Evolutionary conservation across 805 yeast genomes (phyloP), one percentile per base, ranked within the genome.

Genomic region (Nakazawaea peltata): DNA sequence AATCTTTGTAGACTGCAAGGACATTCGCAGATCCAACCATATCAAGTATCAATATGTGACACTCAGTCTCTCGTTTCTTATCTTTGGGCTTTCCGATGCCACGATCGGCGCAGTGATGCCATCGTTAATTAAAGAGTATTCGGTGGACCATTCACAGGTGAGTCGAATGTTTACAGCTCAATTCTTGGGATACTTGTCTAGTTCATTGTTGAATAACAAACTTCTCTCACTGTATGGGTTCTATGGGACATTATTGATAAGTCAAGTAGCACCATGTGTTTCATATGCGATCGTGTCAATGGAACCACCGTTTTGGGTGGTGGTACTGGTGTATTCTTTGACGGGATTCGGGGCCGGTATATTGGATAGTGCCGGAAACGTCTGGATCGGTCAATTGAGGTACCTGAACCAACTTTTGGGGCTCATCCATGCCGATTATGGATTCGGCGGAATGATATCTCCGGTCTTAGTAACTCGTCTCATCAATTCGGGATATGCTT

Each of bases 91-190:
- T 19, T 62, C 67, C 5, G 85, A 79, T 44, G 81, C 77, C 48
- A 61, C 80, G 0, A 51, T 75, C 13, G 85, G 85, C 0, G 66
- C 82, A 0, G 48, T 77, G 26, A 58, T 79, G 41, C 80, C 81
- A 2, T 56, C 65, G 26, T 42, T 77, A 12, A 67, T 73, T 36
- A 50, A 47, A 4, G 54, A 69, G 32, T 78, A 75, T 48, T 21
- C 55, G 2, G 61, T 76, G 5, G 57, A 67, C 41, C 72, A 79
- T 43, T 52, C 69, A 1, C 56, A 59, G 23, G 54, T 71, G 2
- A 68, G 81, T 3, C 47, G 64, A 24, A 48, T 78, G 3, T 78
- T 75, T 44, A 50, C 77, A 15, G 61, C 71, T 10, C 68, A 70
- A 18, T 68, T 74, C 16, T 15, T 62, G 1, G 85, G 86, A 0